These are phyloP conservation scores for Fusarium sp. DNA, from an alignment of 2,329 filamentous ascomycete genomes.

Conservation along the genomic window DNA sequence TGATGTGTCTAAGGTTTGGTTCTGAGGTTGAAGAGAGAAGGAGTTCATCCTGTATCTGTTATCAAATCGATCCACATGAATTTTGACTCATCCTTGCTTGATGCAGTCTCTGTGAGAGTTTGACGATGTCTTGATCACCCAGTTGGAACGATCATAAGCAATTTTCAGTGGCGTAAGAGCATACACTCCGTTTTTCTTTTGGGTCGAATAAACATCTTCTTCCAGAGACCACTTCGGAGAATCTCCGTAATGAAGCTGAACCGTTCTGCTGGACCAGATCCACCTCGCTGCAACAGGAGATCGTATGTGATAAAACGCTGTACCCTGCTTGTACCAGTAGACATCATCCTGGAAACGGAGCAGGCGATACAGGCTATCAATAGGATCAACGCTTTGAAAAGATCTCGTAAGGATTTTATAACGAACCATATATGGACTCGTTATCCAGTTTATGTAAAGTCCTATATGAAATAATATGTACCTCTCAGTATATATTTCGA, in stretches of 20 bases:
- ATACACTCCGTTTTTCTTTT: too few species aligned
- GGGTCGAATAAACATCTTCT: not conserved
- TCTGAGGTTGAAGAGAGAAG: too few species aligned
- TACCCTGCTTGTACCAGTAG: not conserved
- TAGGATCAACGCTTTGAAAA: not conserved
- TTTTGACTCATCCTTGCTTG: not conserved
- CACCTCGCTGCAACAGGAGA: not conserved
- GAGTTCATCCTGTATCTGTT: not conserved
- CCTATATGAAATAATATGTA: too few species aligned
- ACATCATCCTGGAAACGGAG: too few species aligned
- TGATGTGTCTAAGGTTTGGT: too few species aligned
- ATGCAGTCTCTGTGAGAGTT: not conserved
- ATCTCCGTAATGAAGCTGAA: not conserved
- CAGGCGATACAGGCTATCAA: too few species aligned
- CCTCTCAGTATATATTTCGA: too few species aligned
- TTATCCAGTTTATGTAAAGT: not conserved
- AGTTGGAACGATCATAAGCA: too few species aligned
- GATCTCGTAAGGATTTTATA: too few species aligned
- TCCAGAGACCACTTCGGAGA: too few species aligned
- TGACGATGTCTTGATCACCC: not conserved
- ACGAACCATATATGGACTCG: too few species aligned
- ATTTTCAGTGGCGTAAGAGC: too few species aligned
- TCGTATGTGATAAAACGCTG: not conserved
- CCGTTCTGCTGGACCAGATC: not conserved
- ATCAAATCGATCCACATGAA: not conserved